phyloP scores from a whole-genome alignment of 352 stramenopile species.

The Plasmopara muralis region DNA sequence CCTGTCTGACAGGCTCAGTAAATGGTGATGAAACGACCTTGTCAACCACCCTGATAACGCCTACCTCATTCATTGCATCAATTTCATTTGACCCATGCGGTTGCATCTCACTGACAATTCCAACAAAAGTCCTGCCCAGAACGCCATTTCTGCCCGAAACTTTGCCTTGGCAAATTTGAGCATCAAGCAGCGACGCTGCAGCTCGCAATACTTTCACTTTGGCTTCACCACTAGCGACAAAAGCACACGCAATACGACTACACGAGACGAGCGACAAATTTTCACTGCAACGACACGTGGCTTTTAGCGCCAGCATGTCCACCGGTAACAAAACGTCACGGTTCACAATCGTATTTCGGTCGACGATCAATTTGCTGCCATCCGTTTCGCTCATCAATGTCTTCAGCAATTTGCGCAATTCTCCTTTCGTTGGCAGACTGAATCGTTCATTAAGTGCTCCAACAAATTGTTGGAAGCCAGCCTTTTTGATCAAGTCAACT shows the following conservation, averaged over 20 bases:
- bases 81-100: background rate
- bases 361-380: conserved; percentile 8
- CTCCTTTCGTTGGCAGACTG: conserved; percentile 16
- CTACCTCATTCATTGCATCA: conserved; percentile 1
- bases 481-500: conserved; percentile 31
- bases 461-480: conserved; percentile 32
- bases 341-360: conserved; percentile 2
- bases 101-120: conserved; percentile 25
- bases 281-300: conserved; percentile 28
- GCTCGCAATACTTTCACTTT: conserved; percentile 34
- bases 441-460: conserved; percentile 33
- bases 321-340: conserved; percentile 4
- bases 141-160: conserved; percentile 33
- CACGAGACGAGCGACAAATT: conserved; percentile 24
- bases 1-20: background rate
- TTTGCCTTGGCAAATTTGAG: conserved; percentile 25
- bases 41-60: conserved; percentile 19
- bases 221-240: conserved; percentile 15
- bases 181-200: conserved; percentile 30
- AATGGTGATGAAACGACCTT: conserved; percentile 32
- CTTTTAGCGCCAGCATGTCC: conserved; percentile 29
- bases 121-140: conserved; percentile 36
- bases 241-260: conserved; percentile 24
- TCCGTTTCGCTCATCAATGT: conserved; percentile 10
- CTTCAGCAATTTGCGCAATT: conserved; percentile 24